Evolutionary conservation across 768 basidiomycete genomes (phyloP), one percentile per base, ranked within the genome.

Genomic region (Russula griseocarnosa): DNA sequence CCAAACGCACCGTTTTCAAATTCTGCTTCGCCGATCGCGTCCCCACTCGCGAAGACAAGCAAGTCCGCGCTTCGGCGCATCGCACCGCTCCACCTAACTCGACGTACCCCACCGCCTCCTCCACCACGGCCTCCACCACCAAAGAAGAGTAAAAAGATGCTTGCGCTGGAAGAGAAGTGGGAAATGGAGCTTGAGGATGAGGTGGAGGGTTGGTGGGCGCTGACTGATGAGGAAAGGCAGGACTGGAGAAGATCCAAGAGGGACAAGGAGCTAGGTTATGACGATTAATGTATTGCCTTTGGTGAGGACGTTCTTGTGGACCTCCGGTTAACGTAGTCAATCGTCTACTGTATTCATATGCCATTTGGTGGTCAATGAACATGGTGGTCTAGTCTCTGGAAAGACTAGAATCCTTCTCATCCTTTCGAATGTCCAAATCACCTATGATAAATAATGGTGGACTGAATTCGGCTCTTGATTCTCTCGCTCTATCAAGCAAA

Each of bases 71-170:
- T 92, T 38, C 83, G 85, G 1, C 79, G 77, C 36, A 92, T 92
- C 63, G 90, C 88, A 13, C 88, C 90, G 3, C 77, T 92, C 28
- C 90, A 92, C 69, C 83, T 84, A 10, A 87, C 88, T 71, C 78
- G 88, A 54, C 81, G 83, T 16, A 83, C 87, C 1, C 90, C 90
- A 0, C 89, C 90, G 0, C 89, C 87, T 0, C 86, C 87, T 0
- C 79, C 78, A 2, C 90, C 90, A 0, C 83, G 84, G 5, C 85
- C 84, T 0, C 87, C 88, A 5, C 84, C 86, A 51, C 83, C 80
- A 66, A 88, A 85, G 75, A 92, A 92, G 78, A 86, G 83, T 57
- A 90, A 90, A 78, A 92, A 91, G 72, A 83, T 89, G 74, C 74
- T 88, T 26, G 82, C 85, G 70, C 74, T 82, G 70, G 90, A 92